phyloP scores from a whole-genome alignment of 177 flowering plant species.

The Vitis hybrid region DNA sequence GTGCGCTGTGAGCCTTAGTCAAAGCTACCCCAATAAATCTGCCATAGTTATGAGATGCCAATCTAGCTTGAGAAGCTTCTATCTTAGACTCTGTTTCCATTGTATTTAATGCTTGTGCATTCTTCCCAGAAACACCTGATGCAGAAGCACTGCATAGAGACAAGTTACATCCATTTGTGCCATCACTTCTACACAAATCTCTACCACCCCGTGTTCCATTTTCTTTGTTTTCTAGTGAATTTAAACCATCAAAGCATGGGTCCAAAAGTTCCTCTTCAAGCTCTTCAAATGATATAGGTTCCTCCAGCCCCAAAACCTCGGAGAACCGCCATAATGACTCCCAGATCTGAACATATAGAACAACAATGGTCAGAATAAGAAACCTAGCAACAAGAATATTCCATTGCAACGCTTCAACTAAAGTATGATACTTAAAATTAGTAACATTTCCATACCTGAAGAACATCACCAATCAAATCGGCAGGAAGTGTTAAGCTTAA shows the following conservation, averaged over 20 bases:
- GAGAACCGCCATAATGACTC: conserved; percentile 69
- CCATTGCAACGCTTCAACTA: too few relatives aligned
- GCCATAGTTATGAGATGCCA: conserved; percentile 41
- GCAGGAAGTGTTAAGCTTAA: conserved; percentile 61
- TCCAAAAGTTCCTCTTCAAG: conserved; percentile 74
- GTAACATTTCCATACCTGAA: conserved; percentile 57
- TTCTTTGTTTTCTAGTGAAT: conserved; percentile 33
- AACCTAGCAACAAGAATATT: neutral
- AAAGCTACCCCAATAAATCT: conserved; percentile 60
- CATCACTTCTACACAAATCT: conserved; percentile 21
- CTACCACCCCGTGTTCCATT: conserved; percentile 32
- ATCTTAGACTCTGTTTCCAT: conserved; percentile 42
- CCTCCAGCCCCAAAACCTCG: conserved; percentile 65
- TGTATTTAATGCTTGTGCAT: conserved; percentile 36
- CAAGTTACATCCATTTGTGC: conserved; percentile 12
- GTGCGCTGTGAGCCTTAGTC: conserved; percentile 67
- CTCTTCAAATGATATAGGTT: conserved; percentile 56
- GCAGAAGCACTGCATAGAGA: conserved; percentile 27
- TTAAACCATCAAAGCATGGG: conserved; percentile 58
- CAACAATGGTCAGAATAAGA: conserved; percentile 7
- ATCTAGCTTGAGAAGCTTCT: conserved; percentile 45
- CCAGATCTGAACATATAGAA: conserved; percentile 51
- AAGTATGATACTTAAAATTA: too few relatives aligned
- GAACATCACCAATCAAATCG: conserved; percentile 72
- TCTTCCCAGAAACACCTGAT: conserved; percentile 21